These are phyloP conservation scores for Exserohilum rostratum DNA, from an alignment of 2,329 filamentous ascomycete genomes.

Conservation along the genomic window DNA sequence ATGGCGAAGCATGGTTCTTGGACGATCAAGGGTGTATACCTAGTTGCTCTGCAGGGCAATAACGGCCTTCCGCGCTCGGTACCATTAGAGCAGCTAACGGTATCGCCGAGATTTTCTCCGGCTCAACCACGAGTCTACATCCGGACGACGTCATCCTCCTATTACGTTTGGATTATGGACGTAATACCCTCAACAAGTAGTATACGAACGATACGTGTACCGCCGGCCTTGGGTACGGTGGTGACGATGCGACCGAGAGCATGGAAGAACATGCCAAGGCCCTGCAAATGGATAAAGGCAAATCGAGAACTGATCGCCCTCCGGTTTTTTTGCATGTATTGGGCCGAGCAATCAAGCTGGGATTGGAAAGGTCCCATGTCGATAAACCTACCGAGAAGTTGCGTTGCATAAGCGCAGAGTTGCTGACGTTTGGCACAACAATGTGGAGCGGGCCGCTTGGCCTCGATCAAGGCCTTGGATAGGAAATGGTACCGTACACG, in stretches of 20 bases:
- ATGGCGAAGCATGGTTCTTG: slow-evolving; percentile 44
- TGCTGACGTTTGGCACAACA: slow-evolving; percentile 49
- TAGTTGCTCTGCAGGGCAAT: slow-evolving; percentile 32
- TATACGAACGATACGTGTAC: slow-evolving; percentile 27
- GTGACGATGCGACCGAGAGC: slow-evolving; percentile 35
- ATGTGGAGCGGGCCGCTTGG: slow-evolving; percentile 42
- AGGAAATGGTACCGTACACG: neutral
- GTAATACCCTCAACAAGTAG: slow-evolving; percentile 43
- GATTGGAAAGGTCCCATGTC: slow-evolving; percentile 17
- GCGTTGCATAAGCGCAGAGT: slow-evolving; percentile 38
- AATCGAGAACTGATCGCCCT: slow-evolving; percentile 50
- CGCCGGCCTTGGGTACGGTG: slow-evolving; percentile 35
- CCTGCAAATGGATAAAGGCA: slow-evolving; percentile 47
- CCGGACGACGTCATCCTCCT: slow-evolving; percentile 45
- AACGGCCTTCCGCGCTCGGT: slow-evolving; percentile 43
- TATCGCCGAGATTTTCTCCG: slow-evolving; percentile 44
- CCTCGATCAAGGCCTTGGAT: slow-evolving; percentile 25
- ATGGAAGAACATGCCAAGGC: slow-evolving; percentile 45
- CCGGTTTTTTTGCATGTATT: slow-evolving; percentile 46
- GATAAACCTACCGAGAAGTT: slow-evolving; percentile 9
- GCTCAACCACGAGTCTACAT: slow-evolving; percentile 18
- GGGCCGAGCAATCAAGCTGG: slow-evolving; percentile 41
- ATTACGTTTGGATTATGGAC: slow-evolving; percentile 46
- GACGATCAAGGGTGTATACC: slow-evolving; percentile 14
- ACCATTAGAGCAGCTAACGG: slow-evolving; percentile 50